Evolutionary conservation across 2,329 filamentous ascomycete species (phyloP), one percentile per base, ranked within the genome.

Genomic region (Arthrobotrys sphaeroides): DNA sequence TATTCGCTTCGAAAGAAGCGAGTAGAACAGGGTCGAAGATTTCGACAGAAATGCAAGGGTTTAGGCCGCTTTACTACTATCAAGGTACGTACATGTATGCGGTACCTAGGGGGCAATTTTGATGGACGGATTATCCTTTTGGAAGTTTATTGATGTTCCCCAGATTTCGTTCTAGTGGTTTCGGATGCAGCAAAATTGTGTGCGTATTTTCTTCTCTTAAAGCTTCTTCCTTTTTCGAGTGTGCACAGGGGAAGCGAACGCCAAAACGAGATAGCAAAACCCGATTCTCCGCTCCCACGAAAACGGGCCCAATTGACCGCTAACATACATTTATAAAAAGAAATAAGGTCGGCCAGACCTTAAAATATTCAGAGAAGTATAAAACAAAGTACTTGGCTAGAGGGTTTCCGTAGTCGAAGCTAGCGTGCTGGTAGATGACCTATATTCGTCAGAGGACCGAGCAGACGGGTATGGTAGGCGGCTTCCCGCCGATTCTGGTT

Each of bases 1-100:
- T 59, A 13, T 18, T 74, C 70, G 70, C 62, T 74, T 74, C 43
- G 61, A 68, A 68, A 62, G 70, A 74, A 74, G 53, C 62, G 36
- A 68, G 57, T 74, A 36, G 70, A 74, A 74, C 36, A 47, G 36
- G 33, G 62, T 74, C 70, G 70, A 74, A 73, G 24, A 31, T 67
- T 67, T 55, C 22, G 28, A 26, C 47, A 62, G 16, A 64, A 57
- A 2, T 16, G 36, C 53, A 57, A 26, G 67, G 67, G 53, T 26
- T 7, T 22, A n/a, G n/a, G n/a, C n/a, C n/a, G n/a, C n/a, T n/a
- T n/a, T n/a, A n/a, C n/a, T n/a, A n/a, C n/a, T n/a, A n/a, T n/a
- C n/a, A n/a, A n/a, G n/a, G n/a, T n/a, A n/a, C n/a, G n/a, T n/a
- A n/a, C n/a, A n/a, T n/a, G n/a, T n/a, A n/a, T n/a, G n/a, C n/a